Evolutionary conservation across 352 stramenopile species (phyloP), one percentile per base, ranked within the genome.

Genomic region (Pythium phragmitis): DNA sequence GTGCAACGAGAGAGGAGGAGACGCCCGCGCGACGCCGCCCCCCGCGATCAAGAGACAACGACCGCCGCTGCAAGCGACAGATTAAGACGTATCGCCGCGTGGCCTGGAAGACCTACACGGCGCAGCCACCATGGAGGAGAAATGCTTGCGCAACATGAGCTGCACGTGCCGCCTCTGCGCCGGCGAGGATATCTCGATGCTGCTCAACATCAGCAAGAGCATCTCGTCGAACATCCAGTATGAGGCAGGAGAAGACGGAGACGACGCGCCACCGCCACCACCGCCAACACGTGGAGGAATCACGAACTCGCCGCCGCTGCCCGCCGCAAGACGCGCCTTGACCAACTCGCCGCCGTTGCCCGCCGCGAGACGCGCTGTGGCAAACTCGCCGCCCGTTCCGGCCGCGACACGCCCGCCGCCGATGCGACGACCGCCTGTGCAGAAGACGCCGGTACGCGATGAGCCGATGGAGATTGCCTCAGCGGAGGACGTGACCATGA

Each of bases 131-230:
- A 92, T 92, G 84, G 77, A 72, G 34, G 82, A 91, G 42, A 89
- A 87, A 74, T 96, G 87, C 52, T 73, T 94, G 41, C 85, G 87
- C 60, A 94, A 88, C 69, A 91, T 92, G 80, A 96, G 77, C 67
- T 96, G 87, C 79, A 90, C 61, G 60, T 96, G 87, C 74, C 77
- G 69, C 51, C 80, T 94, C 62, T 96, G 87, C 69, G 75, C 80
- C 19, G 84, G 85, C 62, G 88, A 94, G 61, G 85, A 96, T 67
- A 72, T 94, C 33, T 76, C 79, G 11, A 82, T 75, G 63, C 73
- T 96, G 11, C 72, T 91, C 62, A 86, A 68, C 69, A 91, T 96
- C 58, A 84, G 80, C 66, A 88, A 90, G 65, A 80, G 77, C 26
- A 94, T 96, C 55, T 85, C 77, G 43, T 94, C 85, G 51, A 89